Conservation (phyloP, 2,329 filamentous ascomycete genomes). For the Nemania abortiva region DNA sequence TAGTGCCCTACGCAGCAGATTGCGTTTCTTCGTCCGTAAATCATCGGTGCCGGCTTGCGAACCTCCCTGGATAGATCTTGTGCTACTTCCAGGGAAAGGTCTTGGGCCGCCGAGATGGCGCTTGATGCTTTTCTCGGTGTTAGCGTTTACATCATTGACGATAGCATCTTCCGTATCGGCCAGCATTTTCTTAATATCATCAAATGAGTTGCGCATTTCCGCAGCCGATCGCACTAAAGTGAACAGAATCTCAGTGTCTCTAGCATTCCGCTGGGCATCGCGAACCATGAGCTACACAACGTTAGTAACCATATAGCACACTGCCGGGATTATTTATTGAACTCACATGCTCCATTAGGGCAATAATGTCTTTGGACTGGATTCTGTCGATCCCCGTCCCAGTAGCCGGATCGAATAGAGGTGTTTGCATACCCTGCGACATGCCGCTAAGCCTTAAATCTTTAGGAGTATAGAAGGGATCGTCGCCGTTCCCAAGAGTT, state of each 20-base stretch:
- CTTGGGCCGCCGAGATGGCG: conserved; percentile 87
- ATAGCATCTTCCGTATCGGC: conserved; percentile 90
- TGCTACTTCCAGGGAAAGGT: conserved; percentile 76
- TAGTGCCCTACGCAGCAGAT: conserved; percentile 93
- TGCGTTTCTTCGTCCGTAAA: conserved; percentile 82
- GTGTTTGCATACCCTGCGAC: conserved; percentile 90
- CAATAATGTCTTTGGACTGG: conserved; percentile 95
- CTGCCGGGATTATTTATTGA: conserved; percentile 14
- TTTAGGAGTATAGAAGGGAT: conserved; percentile 74
- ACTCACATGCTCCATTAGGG: conserved; percentile 93
- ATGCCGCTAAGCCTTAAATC: conserved; percentile 82
- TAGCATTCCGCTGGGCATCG: conserved; percentile 93
- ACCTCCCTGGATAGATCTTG: conserved; percentile 69
- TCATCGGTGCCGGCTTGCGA: conserved; percentile 71
- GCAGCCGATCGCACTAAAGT: conserved; percentile 93
- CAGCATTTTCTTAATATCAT: conserved; percentile 93
- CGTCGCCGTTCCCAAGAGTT: conserved; percentile 64
- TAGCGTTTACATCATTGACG: conserved; percentile 86
- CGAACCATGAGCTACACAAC: conserved; percentile 82
- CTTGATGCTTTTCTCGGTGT: conserved; percentile 86
- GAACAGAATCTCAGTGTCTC: conserved; percentile 95
- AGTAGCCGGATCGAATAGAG: conserved; percentile 89
- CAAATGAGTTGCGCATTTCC: conserved; percentile 96
- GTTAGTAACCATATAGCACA: conserved; percentile 43
- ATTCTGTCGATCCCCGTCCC: conserved; percentile 91